A percentile compares a stretch with the other conserved stretches of the same genome.
Evolutionary conservation across 1,139 yeast species (phyloP).

Genomic region (Suhomyces kunorum): DNA sequence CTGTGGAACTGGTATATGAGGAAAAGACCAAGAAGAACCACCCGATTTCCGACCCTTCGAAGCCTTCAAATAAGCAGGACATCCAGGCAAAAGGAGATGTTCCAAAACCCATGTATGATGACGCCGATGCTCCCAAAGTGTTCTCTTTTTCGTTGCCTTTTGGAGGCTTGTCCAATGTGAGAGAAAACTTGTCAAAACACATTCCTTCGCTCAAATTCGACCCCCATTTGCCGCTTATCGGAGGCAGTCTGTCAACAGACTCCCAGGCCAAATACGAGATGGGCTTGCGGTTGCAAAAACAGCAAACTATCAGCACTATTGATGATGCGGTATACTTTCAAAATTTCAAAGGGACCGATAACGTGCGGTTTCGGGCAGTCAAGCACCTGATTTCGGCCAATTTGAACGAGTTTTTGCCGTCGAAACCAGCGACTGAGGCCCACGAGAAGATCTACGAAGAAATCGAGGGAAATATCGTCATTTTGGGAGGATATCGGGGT

Average conservation of each 20-base stretch:
- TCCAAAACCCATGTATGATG: conserved; percentile 3
- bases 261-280: conserved; percentile 36
- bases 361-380: conserved; percentile 68
- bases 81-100: conserved; percentile 10
- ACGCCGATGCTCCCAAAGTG: conserved; percentile 24
- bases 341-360: conserved; percentile 59
- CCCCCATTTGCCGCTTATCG: conserved; percentile 26
- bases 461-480: conserved; percentile 72
- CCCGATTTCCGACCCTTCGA: conserved; percentile 16
- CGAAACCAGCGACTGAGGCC: conserved; percentile 23
- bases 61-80: conserved; percentile 20
- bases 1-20: conserved; percentile 18
- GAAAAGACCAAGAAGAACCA: conserved; percentile 11
- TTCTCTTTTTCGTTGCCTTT: conserved; percentile 46
- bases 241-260: conserved; percentile 18
- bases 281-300: conserved; percentile 51
- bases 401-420: conserved; percentile 41
- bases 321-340: conserved; percentile 65
- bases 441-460: conserved; percentile 41
- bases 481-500: conserved; percentile 89
- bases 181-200: conserved; percentile 28
- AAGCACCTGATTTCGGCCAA: conserved; percentile 60
- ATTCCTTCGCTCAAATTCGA: conserved; percentile 26
- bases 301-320: conserved; percentile 57
- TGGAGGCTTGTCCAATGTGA: conserved; percentile 34